Base-by-base conservation (phyloP, 176 grass and related monocot genomes). In the Bromus sterilis region DNA sequence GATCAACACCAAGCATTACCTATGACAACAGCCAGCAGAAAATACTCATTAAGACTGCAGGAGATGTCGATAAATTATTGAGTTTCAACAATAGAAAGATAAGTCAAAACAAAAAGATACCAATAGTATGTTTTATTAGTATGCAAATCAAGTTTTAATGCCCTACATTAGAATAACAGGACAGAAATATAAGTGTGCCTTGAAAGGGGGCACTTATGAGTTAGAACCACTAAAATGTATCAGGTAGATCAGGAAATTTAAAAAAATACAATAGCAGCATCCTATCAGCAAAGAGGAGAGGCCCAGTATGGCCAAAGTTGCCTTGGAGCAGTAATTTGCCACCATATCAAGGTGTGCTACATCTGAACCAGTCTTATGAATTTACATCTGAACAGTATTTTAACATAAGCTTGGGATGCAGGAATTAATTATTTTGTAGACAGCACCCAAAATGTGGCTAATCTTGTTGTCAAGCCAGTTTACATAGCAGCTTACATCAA, bases 1-100 rank as follows among this genome's bases (percentile, higher is more conserved):
- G 80, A 43, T 99, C 96, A 53, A 99, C 96, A 65, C 96, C 96
- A 88, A 99, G 93, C 96, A 99, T 99, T 76, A 99, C 95, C 95
- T 98, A 81, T 69, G 49, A 85, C 46, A 72, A 61, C 53, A 84
- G 46, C 16, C 70, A 89, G 76, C 56, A 75, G 77, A 15, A 76
- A 59, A 72, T 76, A 78, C 4, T 30, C 43, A 9, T 3, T 25
- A 73, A 82, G 67, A 71, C 67, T 18, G 31, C 56, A 76, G 84
- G 31, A 78, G 29, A 40, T 36, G 74, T 23, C 14, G 42, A 71
- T 49, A 31, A 48, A 73, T 73, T 33, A 60, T 43, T 16, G 15
- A 71, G 14, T 63, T 46, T n/a, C 7, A 56, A 66, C n/a, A 67
- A 78, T 33, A 78, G 5, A n/a, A 21, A 30, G 26, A 31, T 42